phyloP scores from a whole-genome alignment of 768 basidiomycete species.

The Lentinula aciculospora region DNA sequence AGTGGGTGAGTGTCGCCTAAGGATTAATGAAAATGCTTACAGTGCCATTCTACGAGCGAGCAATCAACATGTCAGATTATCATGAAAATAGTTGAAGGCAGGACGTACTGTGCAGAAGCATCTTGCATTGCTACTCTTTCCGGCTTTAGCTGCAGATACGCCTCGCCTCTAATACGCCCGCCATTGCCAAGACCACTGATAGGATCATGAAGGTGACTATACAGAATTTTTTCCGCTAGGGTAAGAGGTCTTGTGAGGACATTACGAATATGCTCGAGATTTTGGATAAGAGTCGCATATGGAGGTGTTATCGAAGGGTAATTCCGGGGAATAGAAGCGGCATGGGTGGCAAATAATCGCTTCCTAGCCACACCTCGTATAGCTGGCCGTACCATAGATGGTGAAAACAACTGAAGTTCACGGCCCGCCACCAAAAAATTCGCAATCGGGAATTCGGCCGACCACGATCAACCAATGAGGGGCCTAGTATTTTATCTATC shows the following conservation, averaged over 20 bases:
- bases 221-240: slow-evolving; percentile 96
- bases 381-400: slow-evolving; percentile 1
- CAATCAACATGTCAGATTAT: slow-evolving; percentile 9
- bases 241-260: slow-evolving; percentile 79
- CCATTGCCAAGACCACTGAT: slow-evolving; percentile 60
- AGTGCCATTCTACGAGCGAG: slow-evolving; percentile 66
- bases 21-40: slow-evolving; percentile 33
- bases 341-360: slow-evolving; percentile 29
- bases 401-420: no score
- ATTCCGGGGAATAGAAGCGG: slow-evolving; percentile 31
- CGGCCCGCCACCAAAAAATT: background rate
- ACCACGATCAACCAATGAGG: background rate
- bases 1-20: background rate
- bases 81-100: background rate
- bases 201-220: slow-evolving; percentile 84
- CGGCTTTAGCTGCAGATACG: slow-evolving; percentile 86
- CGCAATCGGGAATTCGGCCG: background rate
- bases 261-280: slow-evolving; percentile 62
- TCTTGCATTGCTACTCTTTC: slow-evolving; percentile 98
- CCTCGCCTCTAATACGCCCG: slow-evolving; percentile 74
- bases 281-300: slow-evolving; percentile 65
- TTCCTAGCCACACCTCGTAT: background rate
- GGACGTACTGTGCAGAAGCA: slow-evolving; percentile 78
- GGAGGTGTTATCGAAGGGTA: slow-evolving; percentile 76
- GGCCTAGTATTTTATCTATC: background rate